Percentiles rank a stretch among this genome's conserved stretches.
Conservation (phyloP, 2,329 filamentous ascomycete species). For the Boeremia exigua region DNA sequence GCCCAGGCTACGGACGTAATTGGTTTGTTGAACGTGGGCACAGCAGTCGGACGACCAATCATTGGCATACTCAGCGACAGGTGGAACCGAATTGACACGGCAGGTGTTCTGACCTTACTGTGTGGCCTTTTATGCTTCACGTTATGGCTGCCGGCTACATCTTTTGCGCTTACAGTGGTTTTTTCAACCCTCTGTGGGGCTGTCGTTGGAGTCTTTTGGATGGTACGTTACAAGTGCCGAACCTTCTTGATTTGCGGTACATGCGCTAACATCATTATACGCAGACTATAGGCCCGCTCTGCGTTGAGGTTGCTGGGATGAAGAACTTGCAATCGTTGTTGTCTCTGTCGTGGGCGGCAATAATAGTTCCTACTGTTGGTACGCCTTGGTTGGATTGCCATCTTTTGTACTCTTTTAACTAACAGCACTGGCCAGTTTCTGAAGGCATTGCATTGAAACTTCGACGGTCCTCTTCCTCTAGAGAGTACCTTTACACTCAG, state of each 20-base stretch:
- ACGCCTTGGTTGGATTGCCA: slow-evolving; percentile 11
- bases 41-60: slow-evolving; percentile 54
- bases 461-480: slow-evolving; percentile 31
- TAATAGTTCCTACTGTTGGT: slow-evolving; percentile 48
- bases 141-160: slow-evolving; percentile 56
- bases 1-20: slow-evolving; percentile 50
- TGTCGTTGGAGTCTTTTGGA: slow-evolving; percentile 58
- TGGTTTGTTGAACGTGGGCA: slow-evolving; percentile 57
- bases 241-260: not conserved
- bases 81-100: slow-evolving; percentile 52
- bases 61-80: slow-evolving; percentile 56
- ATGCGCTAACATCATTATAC: not conserved
- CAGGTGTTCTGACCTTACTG: slow-evolving; percentile 48
- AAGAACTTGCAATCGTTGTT: slow-evolving; percentile 50
- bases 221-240: slow-evolving; percentile 37
- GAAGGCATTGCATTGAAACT: slow-evolving; percentile 53
- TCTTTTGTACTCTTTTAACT: not conserved
- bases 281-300: slow-evolving; percentile 50
- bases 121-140: slow-evolving; percentile 50
- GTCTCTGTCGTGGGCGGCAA: slow-evolving; percentile 47
- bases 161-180: slow-evolving; percentile 52
- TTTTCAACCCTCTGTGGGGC: slow-evolving; percentile 54
- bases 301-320: slow-evolving; percentile 51
- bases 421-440: slow-evolving; percentile 18
- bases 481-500: slow-evolving; percentile 48